These are phyloP conservation scores for Exophiala sp. DNA, from an alignment of 2,329 filamentous ascomycete species.

Conservation along the genomic window DNA sequence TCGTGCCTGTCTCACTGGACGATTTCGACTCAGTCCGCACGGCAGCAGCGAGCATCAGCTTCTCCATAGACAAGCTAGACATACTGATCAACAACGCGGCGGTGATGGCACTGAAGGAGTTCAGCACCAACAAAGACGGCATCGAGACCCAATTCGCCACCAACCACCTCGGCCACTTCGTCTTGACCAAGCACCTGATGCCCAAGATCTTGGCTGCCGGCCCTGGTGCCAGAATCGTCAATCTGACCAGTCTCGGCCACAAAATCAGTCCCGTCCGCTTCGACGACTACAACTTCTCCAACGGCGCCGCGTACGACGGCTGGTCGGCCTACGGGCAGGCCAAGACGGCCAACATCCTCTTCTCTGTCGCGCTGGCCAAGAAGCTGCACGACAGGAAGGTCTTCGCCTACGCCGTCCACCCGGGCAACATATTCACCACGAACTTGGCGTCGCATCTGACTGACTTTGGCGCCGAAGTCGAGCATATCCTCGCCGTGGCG, in stretches of 20 bases:
- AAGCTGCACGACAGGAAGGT: constrained; percentile 30
- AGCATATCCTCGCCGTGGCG: constrained; percentile 7
- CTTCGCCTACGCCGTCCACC: constrained; percentile 39
- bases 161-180: constrained; percentile 35
- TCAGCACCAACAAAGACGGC: constrained; percentile 30
- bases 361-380: constrained; percentile 38
- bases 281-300: constrained; percentile 30
- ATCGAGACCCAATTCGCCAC: constrained; percentile 34
- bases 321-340: constrained; percentile 44
- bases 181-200: constrained; percentile 33
- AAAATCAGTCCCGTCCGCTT: constrained; percentile 35
- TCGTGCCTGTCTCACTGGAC: constrained; percentile 23
- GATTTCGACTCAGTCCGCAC: constrained; percentile 26
- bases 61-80: constrained; percentile 29
- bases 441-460: constrained; percentile 8
- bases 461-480: constrained; percentile 7
- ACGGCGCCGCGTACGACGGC: constrained; percentile 31
- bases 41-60: constrained; percentile 29
- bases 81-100: constrained; percentile 35
- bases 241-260: constrained; percentile 43
- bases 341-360: constrained; percentile 45
- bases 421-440: constrained; percentile 31
- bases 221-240: constrained; percentile 35
- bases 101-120: constrained; percentile 30
- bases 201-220: constrained; percentile 27